A percentile compares a stretch with the other conserved stretches of the same genome.
These are phyloP conservation scores for Colletotrichum paranaense DNA, from an alignment of 2,329 filamentous ascomycete genomes.

Conservation along the genomic window DNA sequence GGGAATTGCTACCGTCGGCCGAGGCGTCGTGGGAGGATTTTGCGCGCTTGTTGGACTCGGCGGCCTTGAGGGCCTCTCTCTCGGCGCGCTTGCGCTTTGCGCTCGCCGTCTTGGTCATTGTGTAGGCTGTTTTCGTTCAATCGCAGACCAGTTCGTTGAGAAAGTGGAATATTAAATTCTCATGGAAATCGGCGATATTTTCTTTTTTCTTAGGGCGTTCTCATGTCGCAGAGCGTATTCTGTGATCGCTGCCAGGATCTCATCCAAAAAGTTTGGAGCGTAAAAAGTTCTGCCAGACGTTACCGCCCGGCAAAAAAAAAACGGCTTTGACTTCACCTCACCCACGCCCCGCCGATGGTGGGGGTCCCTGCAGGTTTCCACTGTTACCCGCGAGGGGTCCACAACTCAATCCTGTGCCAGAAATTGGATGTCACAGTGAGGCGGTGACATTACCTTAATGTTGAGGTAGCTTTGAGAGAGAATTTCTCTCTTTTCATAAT, in stretches of 20 bases:
- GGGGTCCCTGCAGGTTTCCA: constrained; percentile 14
- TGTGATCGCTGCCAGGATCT: constrained; percentile 15
- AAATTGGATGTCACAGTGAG: not conserved
- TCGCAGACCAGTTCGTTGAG: too few relatives aligned
- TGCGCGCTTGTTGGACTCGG: constrained; percentile 36
- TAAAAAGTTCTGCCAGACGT: constrained; percentile 26
- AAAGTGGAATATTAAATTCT: not conserved
- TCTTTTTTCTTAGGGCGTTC: not conserved
- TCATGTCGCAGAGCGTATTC: not conserved
- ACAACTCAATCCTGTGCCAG: not conserved
- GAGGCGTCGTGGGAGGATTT: constrained; percentile 44
- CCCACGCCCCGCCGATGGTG: constrained; percentile 19
- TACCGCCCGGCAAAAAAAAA: constrained; percentile 22
- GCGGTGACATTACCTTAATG: not conserved
- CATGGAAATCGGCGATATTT: not conserved
- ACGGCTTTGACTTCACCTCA: constrained; percentile 19
- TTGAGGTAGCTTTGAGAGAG: not conserved
- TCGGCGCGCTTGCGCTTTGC: constrained; percentile 38
- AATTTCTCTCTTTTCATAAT: not conserved
- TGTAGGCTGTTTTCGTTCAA: not conserved
- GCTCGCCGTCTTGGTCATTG: constrained; percentile 37
- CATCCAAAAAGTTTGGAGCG: constrained; percentile 30
- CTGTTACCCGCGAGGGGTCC: constrained; percentile 31
- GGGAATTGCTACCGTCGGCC: constrained; percentile 34
- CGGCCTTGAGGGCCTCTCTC: constrained; percentile 36